phyloP scores from a whole-genome alignment of 2,329 filamentous ascomycete genomes.

The Microdochium trichocladiopsis region DNA sequence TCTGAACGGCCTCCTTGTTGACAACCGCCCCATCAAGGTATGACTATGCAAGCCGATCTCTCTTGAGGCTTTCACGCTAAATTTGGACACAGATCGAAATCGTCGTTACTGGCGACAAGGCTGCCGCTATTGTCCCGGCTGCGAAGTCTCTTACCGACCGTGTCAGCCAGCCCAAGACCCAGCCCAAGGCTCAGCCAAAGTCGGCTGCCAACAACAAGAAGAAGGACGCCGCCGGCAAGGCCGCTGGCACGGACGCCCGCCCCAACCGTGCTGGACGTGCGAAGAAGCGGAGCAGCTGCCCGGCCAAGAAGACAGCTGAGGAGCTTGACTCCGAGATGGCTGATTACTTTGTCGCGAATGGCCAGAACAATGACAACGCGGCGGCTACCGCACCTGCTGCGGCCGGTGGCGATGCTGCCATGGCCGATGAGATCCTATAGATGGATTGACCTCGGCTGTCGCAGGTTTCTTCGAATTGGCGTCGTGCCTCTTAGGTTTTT shows the following conservation, averaged over 20 bases:
- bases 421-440: constrained; percentile 59
- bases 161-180: constrained; percentile 61
- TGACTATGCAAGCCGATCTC: constrained; percentile 8
- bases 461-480: too few species aligned
- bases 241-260: constrained; percentile 27
- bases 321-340: constrained; percentile 97
- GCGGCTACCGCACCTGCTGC: constrained; percentile 38
- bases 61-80: constrained; percentile 12
- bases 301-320: constrained; percentile 82
- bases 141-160: constrained; percentile 75
- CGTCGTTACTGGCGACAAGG: constrained; percentile 70
- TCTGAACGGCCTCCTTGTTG: constrained; percentile 84
- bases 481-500: neutral
- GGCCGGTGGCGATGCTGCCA: constrained; percentile 47
- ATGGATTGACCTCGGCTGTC: neutral
- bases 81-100: constrained; percentile 71
- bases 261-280: constrained; percentile 29
- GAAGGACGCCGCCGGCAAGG: constrained; percentile 39
- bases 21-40: constrained; percentile 87
- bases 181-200: constrained; percentile 68
- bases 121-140: constrained; percentile 58
- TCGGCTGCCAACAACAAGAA: constrained; percentile 71
- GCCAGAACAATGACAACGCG: constrained; percentile 34
- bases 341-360: constrained; percentile 70
- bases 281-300: constrained; percentile 45